Evolutionary conservation across 2,329 filamentous ascomycete species (phyloP).

Genomic region (Clonostachys solani): DNA sequence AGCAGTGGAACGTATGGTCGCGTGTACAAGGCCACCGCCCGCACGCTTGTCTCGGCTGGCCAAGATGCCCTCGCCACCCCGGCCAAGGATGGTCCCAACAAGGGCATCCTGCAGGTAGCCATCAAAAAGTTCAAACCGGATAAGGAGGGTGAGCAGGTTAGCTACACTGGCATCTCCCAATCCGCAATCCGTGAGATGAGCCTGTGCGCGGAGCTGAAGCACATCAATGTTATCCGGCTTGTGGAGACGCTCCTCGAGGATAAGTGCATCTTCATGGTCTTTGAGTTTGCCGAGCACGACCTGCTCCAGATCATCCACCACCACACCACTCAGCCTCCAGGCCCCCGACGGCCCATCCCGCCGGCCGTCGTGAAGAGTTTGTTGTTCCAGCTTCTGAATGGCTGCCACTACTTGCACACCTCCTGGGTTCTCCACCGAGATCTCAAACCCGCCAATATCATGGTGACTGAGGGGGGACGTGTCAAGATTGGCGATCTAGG

Average conservation of each 20-base stretch:
- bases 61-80: conserved; percentile 1
- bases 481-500: conserved; percentile 96
- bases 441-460: conserved; percentile 96
- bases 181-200: conserved; percentile 98
- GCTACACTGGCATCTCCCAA: conserved; percentile 97
- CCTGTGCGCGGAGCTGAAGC: conserved; percentile 84
- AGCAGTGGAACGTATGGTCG: conserved; percentile 96
- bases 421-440: conserved; percentile 98
- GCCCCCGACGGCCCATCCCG: conserved; percentile 82
- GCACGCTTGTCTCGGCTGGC: conserved; percentile 18
- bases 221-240: conserved; percentile 84
- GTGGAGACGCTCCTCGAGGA: conserved; percentile 96
- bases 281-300: conserved; percentile 98
- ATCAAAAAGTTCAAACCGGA: conserved; percentile 99
- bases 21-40: conserved; percentile 89
- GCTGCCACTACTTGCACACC: conserved; percentile 87
- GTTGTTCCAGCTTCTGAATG: conserved; percentile 92
- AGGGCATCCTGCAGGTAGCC: conserved; percentile 74
- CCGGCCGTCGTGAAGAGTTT: conserved; percentile 87
- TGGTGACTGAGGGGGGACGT: conserved; percentile 86
- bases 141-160: conserved; percentile 91
- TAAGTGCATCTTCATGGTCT: conserved; percentile 99
- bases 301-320: conserved; percentile 97
- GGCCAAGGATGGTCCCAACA: conserved; percentile 5
- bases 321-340: conserved; percentile 83